These are phyloP conservation scores for Roridomyces roridus DNA, from an alignment of 768 basidiomycete species.

Conservation along the genomic window DNA sequence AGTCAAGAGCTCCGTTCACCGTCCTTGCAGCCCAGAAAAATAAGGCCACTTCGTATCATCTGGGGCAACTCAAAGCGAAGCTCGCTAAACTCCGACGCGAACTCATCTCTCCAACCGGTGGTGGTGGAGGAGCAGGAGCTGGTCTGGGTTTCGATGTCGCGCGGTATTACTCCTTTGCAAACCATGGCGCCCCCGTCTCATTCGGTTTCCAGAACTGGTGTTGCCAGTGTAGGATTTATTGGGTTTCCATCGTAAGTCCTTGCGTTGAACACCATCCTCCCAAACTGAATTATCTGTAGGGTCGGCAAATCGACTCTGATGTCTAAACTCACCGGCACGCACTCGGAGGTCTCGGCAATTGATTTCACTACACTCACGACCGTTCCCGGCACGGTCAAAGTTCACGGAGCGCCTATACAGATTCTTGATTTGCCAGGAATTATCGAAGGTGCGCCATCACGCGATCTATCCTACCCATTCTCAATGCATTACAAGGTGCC, in stretches of 20 bases:
- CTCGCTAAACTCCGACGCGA: conserved; percentile 96
- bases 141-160: conserved; percentile 98
- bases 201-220: conserved; percentile 73
- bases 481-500: conserved; percentile 80
- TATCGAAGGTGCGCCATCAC: conserved; percentile 96
- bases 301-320: conserved; percentile 82
- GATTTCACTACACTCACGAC: conserved; percentile 97
- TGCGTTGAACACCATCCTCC: conserved; percentile 42
- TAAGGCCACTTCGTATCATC: conserved; percentile 94
- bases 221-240: conserved; percentile 94
- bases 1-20: conserved; percentile 21
- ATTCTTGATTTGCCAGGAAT: conserved; percentile 96
- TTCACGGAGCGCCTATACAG: conserved; percentile 96
- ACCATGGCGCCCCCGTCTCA: conserved; percentile 6
- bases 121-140: conserved; percentile 84
- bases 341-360: conserved; percentile 94
- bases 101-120: conserved; percentile 78
- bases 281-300: conserved; percentile 10
- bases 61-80: conserved; percentile 97
- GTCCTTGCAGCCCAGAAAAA: conserved; percentile 83
- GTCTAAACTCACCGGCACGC: conserved; percentile 96
- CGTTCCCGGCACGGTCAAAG: conserved; percentile 92
- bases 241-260: conserved; percentile 96
- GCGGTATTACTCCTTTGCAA: conserved; percentile 34
- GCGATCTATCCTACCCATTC: conserved; percentile 92